Percentiles rank a stretch among this genome's conserved stretches.
phyloP scores from a whole-genome alignment of 257 asterid species.

The Thymus mandschuricus region DNA sequence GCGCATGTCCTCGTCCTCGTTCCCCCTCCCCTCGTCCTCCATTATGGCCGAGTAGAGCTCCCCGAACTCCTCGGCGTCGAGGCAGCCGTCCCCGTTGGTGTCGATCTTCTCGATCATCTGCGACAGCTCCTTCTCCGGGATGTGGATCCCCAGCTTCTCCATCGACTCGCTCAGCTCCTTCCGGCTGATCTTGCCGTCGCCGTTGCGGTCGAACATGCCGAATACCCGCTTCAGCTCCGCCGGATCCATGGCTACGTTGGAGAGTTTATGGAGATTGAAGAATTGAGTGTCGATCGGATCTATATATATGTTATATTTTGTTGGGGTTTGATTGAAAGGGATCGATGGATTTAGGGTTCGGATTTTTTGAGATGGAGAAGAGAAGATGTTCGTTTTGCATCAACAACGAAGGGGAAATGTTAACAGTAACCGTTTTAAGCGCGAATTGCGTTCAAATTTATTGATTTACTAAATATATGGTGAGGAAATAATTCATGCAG shows the following conservation, averaged over 20 bases:
- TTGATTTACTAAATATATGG: too few relatives aligned
- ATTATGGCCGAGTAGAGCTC: constrained; percentile 44
- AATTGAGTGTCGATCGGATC: not conserved
- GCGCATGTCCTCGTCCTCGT: constrained; percentile 53
- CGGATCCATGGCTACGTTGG: constrained; percentile 35
- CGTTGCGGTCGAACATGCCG: constrained; percentile 55
- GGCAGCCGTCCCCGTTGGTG: constrained; percentile 52
- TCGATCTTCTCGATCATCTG: constrained; percentile 58
- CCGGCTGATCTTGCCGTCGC: constrained; percentile 57
- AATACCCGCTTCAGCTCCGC: constrained; percentile 55
- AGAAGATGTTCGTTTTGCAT: constrained; percentile 4
- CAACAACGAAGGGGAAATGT: not conserved
- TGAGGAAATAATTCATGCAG: constrained; percentile 23
- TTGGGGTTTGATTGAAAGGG: not conserved
- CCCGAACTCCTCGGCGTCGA: constrained; percentile 59
- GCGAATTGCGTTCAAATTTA: constrained; percentile 1
- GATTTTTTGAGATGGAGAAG: constrained; percentile 1
- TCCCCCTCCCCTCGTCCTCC: constrained; percentile 40
- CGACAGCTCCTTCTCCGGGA: constrained; percentile 45
- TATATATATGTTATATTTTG: too few relatives aligned
- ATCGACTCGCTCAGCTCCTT: constrained; percentile 51
- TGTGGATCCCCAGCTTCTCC: constrained; percentile 53
- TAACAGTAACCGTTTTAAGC: not conserved
- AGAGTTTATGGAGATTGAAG: not conserved
- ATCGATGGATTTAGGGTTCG: not conserved